A percentile compares a stretch with the other conserved stretches of the same genome.
phyloP scores from a whole-genome alignment of 2,329 filamentous ascomycete genomes.

The Ophiocordyceps sinensis region DNA sequence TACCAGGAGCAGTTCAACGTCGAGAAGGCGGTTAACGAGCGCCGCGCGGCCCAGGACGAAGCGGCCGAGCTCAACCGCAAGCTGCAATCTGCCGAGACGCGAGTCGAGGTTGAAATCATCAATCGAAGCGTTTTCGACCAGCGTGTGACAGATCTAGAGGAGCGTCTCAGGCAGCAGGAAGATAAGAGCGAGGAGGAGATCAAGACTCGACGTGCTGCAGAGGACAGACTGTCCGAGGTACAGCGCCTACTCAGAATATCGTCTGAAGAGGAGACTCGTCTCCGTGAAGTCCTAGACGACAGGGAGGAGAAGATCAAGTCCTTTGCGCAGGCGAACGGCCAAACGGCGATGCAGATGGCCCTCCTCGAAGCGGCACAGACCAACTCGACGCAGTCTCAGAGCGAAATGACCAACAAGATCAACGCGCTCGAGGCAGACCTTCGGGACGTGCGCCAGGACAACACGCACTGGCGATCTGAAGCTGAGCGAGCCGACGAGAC shows the following conservation, averaged over 20 bases:
- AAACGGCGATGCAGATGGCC: conserved; percentile 46
- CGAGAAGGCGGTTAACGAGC: conserved; percentile 32
- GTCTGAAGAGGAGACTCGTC: conserved; percentile 57
- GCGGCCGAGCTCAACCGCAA: conserved; percentile 38
- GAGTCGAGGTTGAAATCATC: conserved; percentile 45
- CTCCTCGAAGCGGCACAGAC: conserved; percentile 54
- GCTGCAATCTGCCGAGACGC: conserved; percentile 41
- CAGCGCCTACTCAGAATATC: conserved; percentile 54
- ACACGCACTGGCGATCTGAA: conserved; percentile 45
- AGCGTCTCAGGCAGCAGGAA: conserved; percentile 49
- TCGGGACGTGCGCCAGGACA: conserved; percentile 39
- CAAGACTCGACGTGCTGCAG: conserved; percentile 46
- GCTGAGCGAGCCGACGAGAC: conserved; percentile 43
- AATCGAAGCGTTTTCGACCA: conserved; percentile 43
- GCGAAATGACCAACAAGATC: conserved; percentile 41
- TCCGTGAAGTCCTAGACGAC: conserved; percentile 53
- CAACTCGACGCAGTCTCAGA: conserved; percentile 37
- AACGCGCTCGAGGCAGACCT: conserved; percentile 39
- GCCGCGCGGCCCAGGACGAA: conserved; percentile 38
- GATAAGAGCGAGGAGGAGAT: conserved; percentile 50
- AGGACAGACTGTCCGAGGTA: conserved; percentile 60
- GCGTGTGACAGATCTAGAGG: conserved; percentile 55
- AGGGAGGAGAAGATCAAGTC: conserved; percentile 51
- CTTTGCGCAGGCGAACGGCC: conserved; percentile 39
- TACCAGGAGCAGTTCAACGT: conserved; percentile 30